Conservation (phyloP, 2,329 filamentous ascomycete species). For the Claviceps arundinis region DNA sequence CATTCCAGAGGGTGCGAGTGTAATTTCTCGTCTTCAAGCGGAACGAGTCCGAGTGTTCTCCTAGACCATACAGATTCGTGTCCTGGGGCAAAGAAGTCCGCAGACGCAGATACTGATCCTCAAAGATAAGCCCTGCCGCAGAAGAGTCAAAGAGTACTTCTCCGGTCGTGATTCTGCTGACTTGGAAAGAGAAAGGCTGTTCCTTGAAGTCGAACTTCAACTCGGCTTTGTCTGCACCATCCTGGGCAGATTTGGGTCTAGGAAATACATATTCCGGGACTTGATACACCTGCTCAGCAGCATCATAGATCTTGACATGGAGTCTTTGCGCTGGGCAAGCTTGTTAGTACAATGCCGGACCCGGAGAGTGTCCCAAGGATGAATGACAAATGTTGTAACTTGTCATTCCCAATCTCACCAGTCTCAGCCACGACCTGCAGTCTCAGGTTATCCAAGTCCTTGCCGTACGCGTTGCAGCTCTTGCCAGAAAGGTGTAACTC, state of each 20-base stretch:
- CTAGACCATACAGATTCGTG: slow-evolving; percentile 61
- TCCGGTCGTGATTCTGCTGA: slow-evolving; percentile 23
- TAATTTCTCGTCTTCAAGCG: slow-evolving; percentile 53
- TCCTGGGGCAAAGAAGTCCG: slow-evolving; percentile 51
- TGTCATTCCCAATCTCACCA: slow-evolving; percentile 8
- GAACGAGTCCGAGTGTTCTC: slow-evolving; percentile 59
- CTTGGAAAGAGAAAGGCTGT: slow-evolving; percentile 49
- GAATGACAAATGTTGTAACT: background rate
- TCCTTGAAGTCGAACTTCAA: slow-evolving; percentile 27
- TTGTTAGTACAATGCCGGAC: background rate
- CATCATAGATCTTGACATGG: slow-evolving; percentile 60
- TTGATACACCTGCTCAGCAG: slow-evolving; percentile 52
- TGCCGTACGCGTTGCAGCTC: slow-evolving; percentile 63
- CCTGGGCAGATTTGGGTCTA: slow-evolving; percentile 30
- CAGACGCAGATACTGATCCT: slow-evolving; percentile 59
- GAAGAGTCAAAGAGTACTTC: slow-evolving; percentile 53
- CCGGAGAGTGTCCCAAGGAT: background rate
- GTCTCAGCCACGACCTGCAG: slow-evolving; percentile 21
- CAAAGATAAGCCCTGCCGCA: slow-evolving; percentile 51
- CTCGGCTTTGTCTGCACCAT: slow-evolving; percentile 17
- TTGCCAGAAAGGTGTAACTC: slow-evolving; percentile 54
- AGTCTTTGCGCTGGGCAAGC: slow-evolving; percentile 35
- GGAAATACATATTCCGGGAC: slow-evolving; percentile 53
- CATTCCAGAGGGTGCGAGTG: slow-evolving; percentile 55
- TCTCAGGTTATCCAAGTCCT: slow-evolving; percentile 11